Evolutionary conservation across 2,329 filamentous ascomycete genomes (phyloP).

Genomic region (Aspergillus arachidicola): DNA sequence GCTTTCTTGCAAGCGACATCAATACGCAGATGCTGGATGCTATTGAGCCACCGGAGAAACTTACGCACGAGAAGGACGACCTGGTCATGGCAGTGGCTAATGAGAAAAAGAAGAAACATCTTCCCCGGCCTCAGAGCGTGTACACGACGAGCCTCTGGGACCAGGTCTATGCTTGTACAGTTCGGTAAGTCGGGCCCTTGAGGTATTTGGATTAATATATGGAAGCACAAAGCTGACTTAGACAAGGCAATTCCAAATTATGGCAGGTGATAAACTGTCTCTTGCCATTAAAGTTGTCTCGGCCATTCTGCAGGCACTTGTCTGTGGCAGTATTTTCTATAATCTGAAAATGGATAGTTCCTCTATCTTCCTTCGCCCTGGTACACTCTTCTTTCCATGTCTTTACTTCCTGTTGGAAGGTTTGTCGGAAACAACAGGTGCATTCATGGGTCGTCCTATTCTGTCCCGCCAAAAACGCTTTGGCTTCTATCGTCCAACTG

Average conservation of each 20-base stretch:
- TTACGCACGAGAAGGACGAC: constrained; percentile 33
- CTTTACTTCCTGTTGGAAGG: constrained; percentile 64
- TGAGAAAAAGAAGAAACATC: constrained; percentile 35
- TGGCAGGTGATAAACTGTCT: constrained; percentile 55
- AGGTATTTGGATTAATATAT: no score
- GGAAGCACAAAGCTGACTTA: background rate
- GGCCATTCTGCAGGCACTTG: constrained; percentile 41
- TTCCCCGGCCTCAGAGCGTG: constrained; percentile 33
- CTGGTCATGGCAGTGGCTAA: constrained; percentile 30
- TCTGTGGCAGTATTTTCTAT: constrained; percentile 55
- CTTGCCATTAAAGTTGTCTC: constrained; percentile 51
- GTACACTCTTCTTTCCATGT: constrained; percentile 62
- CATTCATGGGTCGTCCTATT: constrained; percentile 66
- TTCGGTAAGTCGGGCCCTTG: constrained; percentile 21
- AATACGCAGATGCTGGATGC: constrained; percentile 55
- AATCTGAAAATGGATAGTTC: constrained; percentile 52
- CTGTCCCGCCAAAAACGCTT: constrained; percentile 69
- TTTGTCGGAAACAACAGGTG: constrained; percentile 60
- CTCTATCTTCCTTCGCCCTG: constrained; percentile 61
- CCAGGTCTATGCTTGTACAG: constrained; percentile 52
- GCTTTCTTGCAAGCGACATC: constrained; percentile 56
- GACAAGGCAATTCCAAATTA: constrained; percentile 53
- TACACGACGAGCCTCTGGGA: constrained; percentile 35
- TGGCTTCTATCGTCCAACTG: constrained; percentile 65
- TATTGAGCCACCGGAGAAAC: constrained; percentile 33